These are phyloP conservation scores for Beta lomatogona DNA, from an alignment of 179 eudicot genomes.

Conservation along the genomic window DNA sequence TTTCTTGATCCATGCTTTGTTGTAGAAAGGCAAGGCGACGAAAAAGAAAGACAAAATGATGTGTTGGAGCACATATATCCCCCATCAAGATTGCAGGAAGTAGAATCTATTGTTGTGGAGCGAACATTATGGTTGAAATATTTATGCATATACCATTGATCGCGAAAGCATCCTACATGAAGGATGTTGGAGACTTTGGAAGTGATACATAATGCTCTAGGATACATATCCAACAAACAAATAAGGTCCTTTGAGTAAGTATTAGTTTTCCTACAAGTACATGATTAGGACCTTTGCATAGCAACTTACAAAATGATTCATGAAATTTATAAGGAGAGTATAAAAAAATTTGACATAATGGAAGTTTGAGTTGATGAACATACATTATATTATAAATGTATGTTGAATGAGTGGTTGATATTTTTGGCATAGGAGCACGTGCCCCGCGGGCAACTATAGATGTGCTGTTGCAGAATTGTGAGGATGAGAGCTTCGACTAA, in stretches of 20 bases:
- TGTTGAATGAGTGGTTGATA: conserved; percentile 17
- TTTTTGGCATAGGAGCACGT: conserved; percentile 10
- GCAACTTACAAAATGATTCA: not conserved
- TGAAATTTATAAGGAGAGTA: no score
- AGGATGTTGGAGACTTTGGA: conserved; percentile 16
- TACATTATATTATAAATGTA: not conserved
- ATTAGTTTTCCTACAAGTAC: not conserved
- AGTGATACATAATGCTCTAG: conserved; percentile 25
- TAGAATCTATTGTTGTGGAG: not conserved
- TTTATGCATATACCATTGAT: conserved; percentile 6
- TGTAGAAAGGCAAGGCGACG: not conserved
- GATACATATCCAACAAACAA: conserved; percentile 18
- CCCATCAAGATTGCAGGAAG: not conserved
- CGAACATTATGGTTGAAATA: not conserved
- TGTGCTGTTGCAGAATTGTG: not conserved
- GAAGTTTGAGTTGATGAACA: not conserved
- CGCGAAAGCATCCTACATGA: not conserved
- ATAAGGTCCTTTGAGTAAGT: not conserved
- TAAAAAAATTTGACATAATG: not conserved
- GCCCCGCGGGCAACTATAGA: not conserved
- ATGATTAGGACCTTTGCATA: not conserved
- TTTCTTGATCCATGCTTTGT: conserved; percentile 12
- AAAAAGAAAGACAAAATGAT: conserved; percentile 1
- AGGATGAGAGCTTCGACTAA: not conserved
- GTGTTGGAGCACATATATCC: not conserved